Conservation (phyloP, 108 stramenopile species). For the Cyclostephanos invisitatus region DNA sequence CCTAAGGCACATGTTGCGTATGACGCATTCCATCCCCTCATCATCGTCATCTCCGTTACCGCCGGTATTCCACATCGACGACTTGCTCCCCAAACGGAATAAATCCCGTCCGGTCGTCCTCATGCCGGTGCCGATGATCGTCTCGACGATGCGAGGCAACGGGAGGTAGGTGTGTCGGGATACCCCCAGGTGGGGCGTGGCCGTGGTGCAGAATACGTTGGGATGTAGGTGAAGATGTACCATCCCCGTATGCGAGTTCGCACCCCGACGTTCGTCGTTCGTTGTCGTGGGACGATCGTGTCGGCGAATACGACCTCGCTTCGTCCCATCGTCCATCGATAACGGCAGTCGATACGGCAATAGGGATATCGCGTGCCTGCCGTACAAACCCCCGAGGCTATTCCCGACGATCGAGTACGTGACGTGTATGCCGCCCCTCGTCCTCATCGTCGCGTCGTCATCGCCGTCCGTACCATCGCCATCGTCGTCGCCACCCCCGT, state of each 20-base stretch:
- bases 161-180: constrained; percentile 77
- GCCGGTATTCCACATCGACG: not conserved
- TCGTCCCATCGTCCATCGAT: constrained; percentile 28
- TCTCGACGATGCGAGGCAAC: constrained; percentile 72
- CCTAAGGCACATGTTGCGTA: constrained; percentile 49
- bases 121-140: constrained; percentile 63
- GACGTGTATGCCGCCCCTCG: constrained; percentile 24
- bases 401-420: constrained; percentile 86
- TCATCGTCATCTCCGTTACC: constrained; percentile 2
- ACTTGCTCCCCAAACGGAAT: constrained; percentile 46
- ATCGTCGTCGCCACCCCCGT: not conserved
- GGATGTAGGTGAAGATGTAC: constrained; percentile 44
- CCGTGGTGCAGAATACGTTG: constrained; percentile 85
- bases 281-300: not conserved
- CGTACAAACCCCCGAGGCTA: constrained; percentile 83
- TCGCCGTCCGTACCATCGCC: constrained; percentile 1
- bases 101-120: constrained; percentile 68
- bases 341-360: constrained; percentile 48
- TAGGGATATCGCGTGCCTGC: constrained; percentile 76
- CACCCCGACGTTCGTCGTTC: no score
- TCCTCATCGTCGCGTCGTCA: constrained; percentile 3
- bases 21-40: constrained; percentile 40
- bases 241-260: not conserved
- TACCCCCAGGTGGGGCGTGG: constrained; percentile 83
- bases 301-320: no score